Percentiles rank a stretch among this genome's conserved stretches.
Evolutionary conservation across 2,329 filamentous ascomycete species (phyloP).

Genomic region (Pleomassaria siparia): DNA sequence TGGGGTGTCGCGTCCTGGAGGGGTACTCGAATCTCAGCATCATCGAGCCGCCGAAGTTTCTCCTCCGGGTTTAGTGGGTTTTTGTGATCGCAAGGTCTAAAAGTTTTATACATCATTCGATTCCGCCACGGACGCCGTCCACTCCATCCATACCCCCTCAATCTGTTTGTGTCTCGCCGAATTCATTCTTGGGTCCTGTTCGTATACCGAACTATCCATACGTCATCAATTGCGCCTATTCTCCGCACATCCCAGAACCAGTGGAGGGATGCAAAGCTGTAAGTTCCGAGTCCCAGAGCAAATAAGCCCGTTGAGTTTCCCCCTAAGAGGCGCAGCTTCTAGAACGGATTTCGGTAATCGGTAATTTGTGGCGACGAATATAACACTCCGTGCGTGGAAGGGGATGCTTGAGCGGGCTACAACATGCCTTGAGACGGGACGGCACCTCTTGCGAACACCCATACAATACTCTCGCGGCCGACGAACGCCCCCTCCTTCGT

Average conservation of each 20-base stretch:
- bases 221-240: conserved; percentile 10
- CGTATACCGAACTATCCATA: neutral
- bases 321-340: conserved; percentile 10
- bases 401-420: conserved; percentile 62
- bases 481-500: conserved; percentile 56
- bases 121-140: conserved; percentile 11
- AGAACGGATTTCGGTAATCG: conserved; percentile 10
- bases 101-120: conserved; percentile 23
- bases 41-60: neutral
- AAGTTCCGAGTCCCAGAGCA: conserved; percentile 14
- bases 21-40: conserved; percentile 12
- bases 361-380: conserved; percentile 25
- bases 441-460: conserved; percentile 50
- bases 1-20: conserved; percentile 18
- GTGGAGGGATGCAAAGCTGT: conserved; percentile 20
- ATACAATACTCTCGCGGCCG: conserved; percentile 44
- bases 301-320: neutral
- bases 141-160: conserved; percentile 5
- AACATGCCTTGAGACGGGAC: conserved; percentile 60
- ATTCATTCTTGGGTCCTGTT: conserved; percentile 3
- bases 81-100: conserved; percentile 23
- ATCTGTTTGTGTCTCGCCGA: conserved; percentile 9
- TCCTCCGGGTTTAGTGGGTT: conserved; percentile 4
- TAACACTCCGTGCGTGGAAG: conserved; percentile 24
- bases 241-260: neutral